Percentiles rank a stretch among this genome's conserved stretches.
phyloP scores from a whole-genome alignment of 371 early-diverging fungal genomes.

The Circinella umbellata region DNA sequence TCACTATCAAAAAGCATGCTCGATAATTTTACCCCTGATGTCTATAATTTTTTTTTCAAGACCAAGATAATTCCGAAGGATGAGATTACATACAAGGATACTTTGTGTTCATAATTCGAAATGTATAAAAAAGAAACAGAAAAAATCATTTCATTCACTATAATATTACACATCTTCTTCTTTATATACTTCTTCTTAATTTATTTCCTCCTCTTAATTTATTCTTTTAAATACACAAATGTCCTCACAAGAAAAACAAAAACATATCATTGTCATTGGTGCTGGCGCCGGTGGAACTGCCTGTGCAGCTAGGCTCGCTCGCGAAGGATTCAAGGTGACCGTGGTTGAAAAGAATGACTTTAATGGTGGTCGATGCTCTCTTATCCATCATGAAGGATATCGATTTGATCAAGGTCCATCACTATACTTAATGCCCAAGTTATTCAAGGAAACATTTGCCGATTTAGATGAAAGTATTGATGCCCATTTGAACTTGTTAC shows the following conservation, averaged over 20 bases:
- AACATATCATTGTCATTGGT: slow-evolving; percentile 54
- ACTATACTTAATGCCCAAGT: slow-evolving; percentile 64
- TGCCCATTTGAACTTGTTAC: slow-evolving; percentile 56
- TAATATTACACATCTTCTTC: too few species aligned
- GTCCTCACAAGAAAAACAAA: slow-evolving; percentile 17
- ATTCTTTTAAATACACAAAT: background rate
- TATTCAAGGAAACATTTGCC: slow-evolving; percentile 60
- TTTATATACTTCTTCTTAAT: too few species aligned
- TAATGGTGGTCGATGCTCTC: slow-evolving; percentile 63
- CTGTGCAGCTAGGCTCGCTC: slow-evolving; percentile 62
- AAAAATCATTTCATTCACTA: too few species aligned
- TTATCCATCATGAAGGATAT: slow-evolving; percentile 54
- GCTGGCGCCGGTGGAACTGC: slow-evolving; percentile 68
- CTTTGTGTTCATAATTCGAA: too few species aligned
- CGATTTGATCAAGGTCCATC: slow-evolving; percentile 74
- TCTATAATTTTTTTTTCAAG: too few species aligned
- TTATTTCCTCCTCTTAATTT: background rate
- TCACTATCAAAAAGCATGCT: too few species aligned
- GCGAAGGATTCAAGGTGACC: slow-evolving; percentile 57
- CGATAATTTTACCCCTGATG: too few species aligned
- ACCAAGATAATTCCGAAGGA: too few species aligned
- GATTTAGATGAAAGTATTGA: slow-evolving; percentile 59
- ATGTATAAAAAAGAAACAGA: too few species aligned
- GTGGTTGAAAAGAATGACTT: slow-evolving; percentile 68
- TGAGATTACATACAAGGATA: too few species aligned